Evolutionary conservation across 768 basidiomycete genomes (phyloP).

Genomic region (Leccinum variicolor): DNA sequence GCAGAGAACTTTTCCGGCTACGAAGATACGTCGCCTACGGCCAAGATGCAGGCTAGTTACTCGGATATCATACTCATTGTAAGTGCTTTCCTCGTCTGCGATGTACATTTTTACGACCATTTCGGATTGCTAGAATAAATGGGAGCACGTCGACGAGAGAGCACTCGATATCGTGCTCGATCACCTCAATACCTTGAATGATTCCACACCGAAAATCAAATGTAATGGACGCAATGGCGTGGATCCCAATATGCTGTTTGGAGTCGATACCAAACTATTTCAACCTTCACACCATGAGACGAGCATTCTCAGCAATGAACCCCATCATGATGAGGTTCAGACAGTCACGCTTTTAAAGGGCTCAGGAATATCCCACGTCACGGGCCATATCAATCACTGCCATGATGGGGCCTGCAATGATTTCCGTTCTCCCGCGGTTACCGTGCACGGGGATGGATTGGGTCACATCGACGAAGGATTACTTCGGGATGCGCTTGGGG

Average conservation of each 20-base stretch:
- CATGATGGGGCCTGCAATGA: conserved; percentile 7
- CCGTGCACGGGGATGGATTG: not conserved
- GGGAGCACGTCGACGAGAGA: conserved; percentile 79
- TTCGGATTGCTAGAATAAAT: conserved; percentile 65
- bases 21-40: conserved; percentile 88
- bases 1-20: conserved; percentile 92
- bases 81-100: conserved; percentile 24
- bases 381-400: conserved; percentile 19
- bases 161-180: conserved; percentile 81
- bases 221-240: conserved; percentile 64
- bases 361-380: conserved; percentile 6
- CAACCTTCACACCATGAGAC: conserved; percentile 16
- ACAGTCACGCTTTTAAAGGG: conserved; percentile 63
- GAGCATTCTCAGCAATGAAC: conserved; percentile 15
- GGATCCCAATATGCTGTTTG: conserved; percentile 79
- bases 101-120: conserved; percentile 4
- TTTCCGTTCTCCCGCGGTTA: not conserved
- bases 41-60: conserved; percentile 93
- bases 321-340: conserved; percentile 84
- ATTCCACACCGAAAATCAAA: conserved; percentile 80
- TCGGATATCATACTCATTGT: conserved; percentile 89
- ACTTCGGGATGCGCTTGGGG: conserved; percentile 46
- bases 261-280: conserved; percentile 84
- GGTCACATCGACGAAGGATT: conserved; percentile 28
- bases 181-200: conserved; percentile 86